Evolutionary conservation across 1,284 basidiomycete genomes (phyloP), one percentile per base, ranked within the genome.

Genomic region (Pterulicium gracile): DNA sequence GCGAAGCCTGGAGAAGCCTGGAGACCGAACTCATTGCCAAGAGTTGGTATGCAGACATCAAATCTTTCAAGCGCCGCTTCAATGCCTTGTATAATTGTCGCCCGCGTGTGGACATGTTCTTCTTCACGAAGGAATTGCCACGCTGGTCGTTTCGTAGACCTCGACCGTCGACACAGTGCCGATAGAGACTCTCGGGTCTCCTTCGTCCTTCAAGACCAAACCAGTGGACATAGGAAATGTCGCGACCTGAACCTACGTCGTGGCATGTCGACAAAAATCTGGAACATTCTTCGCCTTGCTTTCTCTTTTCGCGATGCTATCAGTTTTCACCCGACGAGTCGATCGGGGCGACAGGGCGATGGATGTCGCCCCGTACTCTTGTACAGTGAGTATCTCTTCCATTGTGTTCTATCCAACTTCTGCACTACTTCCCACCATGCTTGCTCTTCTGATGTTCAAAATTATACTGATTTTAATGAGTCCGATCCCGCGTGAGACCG

Each of bases 51-150:
- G n/a, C n/a, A n/a, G n/a, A n/a, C n/a, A n/a, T n/a, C n/a, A n/a
- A n/a, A n/a, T n/a, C n/a, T 4, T 24, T 24, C 47, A 60, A 3
- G 42, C 60, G 0, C 36, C 46, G 17, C 36, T n/a, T 32, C 10
- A 32, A 32, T 7, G 27, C n/a, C 7, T 32, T n/a, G n/a, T n/a
- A n/a, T n/a, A n/a, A 32, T 32, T 10, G n/a, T n/a, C 27, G 10
- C 27, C 10, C 27, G 27, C 27, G n/a, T 10, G n/a, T n/a, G 10
- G 7, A 10, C 27, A 10, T 32, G 7, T 32, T 32, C 27, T 32
- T 32, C n/a, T 32, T 32, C n/a, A 32, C 27, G 27, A 32, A 32
- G 27, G 27, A 32, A 32, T 32, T 32, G 27, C 27, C 27, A 32
- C 27, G 27, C 27, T 32, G 27, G 27, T 32, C 27, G 27, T 32